These are phyloP conservation scores for Pichia californica DNA, from an alignment of 805 yeast genomes.

Conservation along the genomic window DNA sequence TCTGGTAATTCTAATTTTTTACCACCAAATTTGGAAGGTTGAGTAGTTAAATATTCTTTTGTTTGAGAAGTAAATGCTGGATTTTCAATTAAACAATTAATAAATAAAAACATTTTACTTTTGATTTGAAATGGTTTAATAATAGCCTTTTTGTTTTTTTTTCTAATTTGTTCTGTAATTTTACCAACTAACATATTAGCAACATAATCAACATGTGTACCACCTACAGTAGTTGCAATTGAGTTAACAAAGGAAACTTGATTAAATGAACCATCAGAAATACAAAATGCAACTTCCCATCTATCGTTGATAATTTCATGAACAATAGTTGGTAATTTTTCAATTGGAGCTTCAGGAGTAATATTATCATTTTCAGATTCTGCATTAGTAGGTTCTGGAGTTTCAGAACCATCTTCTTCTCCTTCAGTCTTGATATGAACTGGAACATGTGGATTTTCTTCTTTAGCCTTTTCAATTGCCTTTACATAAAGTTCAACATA, in stretches of 20 bases:
- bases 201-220: slow-evolving; percentile 86
- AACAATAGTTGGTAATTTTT: slow-evolving; percentile 52
- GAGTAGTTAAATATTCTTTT: slow-evolving; percentile 89
- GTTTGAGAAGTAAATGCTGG: slow-evolving; percentile 98
- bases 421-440: slow-evolving; percentile 6
- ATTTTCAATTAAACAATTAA: slow-evolving; percentile 89
- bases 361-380: background rate
- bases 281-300: slow-evolving; percentile 96
- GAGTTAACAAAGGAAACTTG: slow-evolving; percentile 97
- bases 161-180: slow-evolving; percentile 66
- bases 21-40: slow-evolving; percentile 85
- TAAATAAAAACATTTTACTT: slow-evolving; percentile 82
- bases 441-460: slow-evolving; percentile 20
- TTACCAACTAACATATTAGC: slow-evolving; percentile 80
- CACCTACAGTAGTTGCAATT: slow-evolving; percentile 95
- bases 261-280: slow-evolving; percentile 82
- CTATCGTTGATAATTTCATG: slow-evolving; percentile 77
- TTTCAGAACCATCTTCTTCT: background rate
- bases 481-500: slow-evolving; percentile 87
- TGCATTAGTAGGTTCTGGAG: slow-evolving; percentile 11
- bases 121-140: slow-evolving; percentile 85
- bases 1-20: slow-evolving; percentile 68
- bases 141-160: slow-evolving; percentile 55
- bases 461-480: slow-evolving; percentile 54
- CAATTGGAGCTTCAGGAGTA: slow-evolving; percentile 16